phyloP scores from a whole-genome alignment of 176 grass and related monocot species.

The Triticum monococcum region DNA sequence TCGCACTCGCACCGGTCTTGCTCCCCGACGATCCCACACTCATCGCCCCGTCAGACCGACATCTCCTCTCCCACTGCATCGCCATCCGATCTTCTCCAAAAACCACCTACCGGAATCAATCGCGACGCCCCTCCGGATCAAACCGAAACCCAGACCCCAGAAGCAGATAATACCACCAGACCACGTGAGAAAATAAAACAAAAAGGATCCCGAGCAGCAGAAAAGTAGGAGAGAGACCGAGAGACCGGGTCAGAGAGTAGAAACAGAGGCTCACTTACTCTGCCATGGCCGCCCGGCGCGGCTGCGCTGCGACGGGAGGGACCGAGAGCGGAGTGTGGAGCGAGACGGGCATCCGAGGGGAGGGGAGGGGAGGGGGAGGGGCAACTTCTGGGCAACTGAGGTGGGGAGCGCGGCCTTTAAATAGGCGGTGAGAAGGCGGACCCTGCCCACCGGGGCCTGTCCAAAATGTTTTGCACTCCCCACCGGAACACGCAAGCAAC shows the following conservation, averaged over 20 bases:
- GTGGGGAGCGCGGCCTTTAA: background rate
- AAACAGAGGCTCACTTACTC: constrained; percentile 28
- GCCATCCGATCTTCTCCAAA: background rate
- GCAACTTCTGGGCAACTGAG: background rate
- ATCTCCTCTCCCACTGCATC: background rate
- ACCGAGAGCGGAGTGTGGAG: background rate
- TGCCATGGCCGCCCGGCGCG: constrained; percentile 16
- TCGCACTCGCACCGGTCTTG: background rate
- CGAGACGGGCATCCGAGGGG: background rate
- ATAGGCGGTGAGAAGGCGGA: background rate
- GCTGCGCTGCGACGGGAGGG: background rate
- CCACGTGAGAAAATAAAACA: background rate
- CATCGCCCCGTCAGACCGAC: background rate
- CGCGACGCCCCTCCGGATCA: background rate
- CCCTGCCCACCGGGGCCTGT: background rate
- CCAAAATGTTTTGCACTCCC: background rate
- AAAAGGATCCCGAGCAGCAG: too few species aligned
- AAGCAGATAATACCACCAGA: background rate
- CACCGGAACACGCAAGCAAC: constrained; percentile 16
- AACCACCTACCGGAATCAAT: background rate
- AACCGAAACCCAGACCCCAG: background rate
- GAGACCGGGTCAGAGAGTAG: background rate
- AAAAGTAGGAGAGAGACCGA: too few species aligned
- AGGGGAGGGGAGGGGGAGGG: too few species aligned
- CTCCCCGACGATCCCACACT: background rate